These are phyloP conservation scores for Nepenthes alata DNA, from an alignment of 179 eudicot species.

Conservation along the genomic window DNA sequence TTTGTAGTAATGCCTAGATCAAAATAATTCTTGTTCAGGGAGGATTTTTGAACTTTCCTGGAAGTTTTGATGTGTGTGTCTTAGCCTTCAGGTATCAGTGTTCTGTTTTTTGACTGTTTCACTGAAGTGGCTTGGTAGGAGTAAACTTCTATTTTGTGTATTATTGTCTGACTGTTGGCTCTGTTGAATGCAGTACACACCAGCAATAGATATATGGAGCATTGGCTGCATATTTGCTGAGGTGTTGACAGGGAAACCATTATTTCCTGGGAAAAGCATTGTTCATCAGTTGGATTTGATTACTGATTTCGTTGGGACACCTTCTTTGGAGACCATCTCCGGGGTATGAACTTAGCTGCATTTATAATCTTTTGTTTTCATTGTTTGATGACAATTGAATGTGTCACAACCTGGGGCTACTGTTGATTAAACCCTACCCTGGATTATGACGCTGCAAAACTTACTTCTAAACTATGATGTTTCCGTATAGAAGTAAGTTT, in stretches of 20 bases:
- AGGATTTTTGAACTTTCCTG: slow-evolving; percentile 71
- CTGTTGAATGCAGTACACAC: slow-evolving; percentile 66
- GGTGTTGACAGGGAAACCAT: slow-evolving; percentile 72
- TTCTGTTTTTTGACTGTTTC: slow-evolving; percentile 8
- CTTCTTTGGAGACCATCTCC: slow-evolving; percentile 55
- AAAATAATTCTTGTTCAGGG: slow-evolving; percentile 69
- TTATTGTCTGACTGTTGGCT: slow-evolving; percentile 12
- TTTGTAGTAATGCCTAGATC: slow-evolving; percentile 44
- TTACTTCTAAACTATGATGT: too few relatives aligned
- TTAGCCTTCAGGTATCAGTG: slow-evolving; percentile 59
- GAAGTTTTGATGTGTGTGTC: slow-evolving; percentile 36
- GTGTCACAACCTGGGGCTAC: not conserved
- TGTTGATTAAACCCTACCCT: not conserved
- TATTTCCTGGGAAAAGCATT: slow-evolving; percentile 92
- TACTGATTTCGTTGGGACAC: slow-evolving; percentile 89
- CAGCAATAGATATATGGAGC: slow-evolving; percentile 95
- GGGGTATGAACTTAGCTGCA: slow-evolving; percentile 41
- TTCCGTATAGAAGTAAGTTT: too few relatives aligned
- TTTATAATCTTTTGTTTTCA: not conserved
- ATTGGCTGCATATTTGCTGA: slow-evolving; percentile 93
- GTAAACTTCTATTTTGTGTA: slow-evolving; percentile 7
- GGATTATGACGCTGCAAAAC: too few relatives aligned
- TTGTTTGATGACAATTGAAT: not conserved
- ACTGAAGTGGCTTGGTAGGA: slow-evolving; percentile 18
- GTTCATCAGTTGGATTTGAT: slow-evolving; percentile 86